A percentile compares a stretch with the other conserved stretches of the same genome.
Evolutionary conservation across 108 stramenopile species (phyloP).

Genomic region (Schizochytrium sp.): DNA sequence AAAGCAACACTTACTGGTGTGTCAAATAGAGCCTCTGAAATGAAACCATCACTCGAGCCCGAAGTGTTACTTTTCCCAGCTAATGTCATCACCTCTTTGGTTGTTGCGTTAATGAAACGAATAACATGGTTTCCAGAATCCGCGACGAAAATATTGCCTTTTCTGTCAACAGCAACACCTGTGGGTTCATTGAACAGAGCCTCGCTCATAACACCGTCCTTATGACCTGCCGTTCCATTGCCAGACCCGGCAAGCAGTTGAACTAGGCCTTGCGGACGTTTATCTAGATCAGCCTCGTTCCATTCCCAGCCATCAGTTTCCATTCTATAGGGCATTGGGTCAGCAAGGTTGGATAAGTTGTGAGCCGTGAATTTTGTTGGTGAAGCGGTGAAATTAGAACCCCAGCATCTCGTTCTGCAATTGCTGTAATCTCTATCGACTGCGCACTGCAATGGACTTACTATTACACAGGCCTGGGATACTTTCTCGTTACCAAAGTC

Average conservation of each 20-base stretch:
- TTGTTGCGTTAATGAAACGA: conserved; percentile 74
- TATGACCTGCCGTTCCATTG: conserved; percentile 75
- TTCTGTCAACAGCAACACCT: conserved; percentile 84
- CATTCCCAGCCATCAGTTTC: neutral
- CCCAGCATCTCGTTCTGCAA: conserved; percentile 83
- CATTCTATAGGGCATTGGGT: neutral
- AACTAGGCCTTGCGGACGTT: conserved; percentile 69
- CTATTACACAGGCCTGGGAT: conserved; percentile 82
- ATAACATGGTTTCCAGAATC: conserved; percentile 89
- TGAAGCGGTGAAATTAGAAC: conserved; percentile 63
- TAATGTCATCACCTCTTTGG: conserved; percentile 79
- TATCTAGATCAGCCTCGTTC: neutral
- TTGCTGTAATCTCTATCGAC: conserved; percentile 71
- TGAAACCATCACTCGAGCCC: conserved; percentile 65
- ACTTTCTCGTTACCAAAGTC: conserved; percentile 80
- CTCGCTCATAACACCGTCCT: conserved; percentile 74
- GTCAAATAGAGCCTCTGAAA: conserved; percentile 31
- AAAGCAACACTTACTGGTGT: conserved; percentile 36
- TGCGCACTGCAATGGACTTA: conserved; percentile 71
- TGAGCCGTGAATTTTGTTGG: conserved; percentile 74
- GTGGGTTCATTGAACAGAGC: conserved; percentile 81
- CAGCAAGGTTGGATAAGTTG: conserved; percentile 71
- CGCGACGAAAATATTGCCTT: conserved; percentile 85
- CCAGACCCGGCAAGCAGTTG: conserved; percentile 66
- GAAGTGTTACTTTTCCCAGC: conserved; percentile 72